A percentile compares a stretch with the other conserved stretches of the same genome.
These are phyloP conservation scores for Phytophthora cryptogea DNA, from an alignment of 352 stramenopile genomes.

Conservation along the genomic window DNA sequence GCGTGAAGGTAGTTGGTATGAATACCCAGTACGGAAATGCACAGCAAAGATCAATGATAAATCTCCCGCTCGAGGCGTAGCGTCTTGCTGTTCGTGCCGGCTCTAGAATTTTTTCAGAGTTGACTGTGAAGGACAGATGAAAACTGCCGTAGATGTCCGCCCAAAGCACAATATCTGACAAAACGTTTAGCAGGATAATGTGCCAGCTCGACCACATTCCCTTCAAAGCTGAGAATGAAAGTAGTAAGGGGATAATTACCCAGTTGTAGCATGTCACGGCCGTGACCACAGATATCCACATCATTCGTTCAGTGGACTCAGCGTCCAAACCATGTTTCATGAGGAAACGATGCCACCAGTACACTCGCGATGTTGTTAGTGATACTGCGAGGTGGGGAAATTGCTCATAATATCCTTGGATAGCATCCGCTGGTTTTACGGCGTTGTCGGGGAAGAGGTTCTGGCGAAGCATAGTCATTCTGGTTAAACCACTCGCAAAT, in stretches of 20 bases:
- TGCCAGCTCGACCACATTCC: constrained; percentile 29
- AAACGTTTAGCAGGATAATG: constrained; percentile 39
- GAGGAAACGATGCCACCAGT: constrained; percentile 47
- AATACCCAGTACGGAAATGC: constrained; percentile 50
- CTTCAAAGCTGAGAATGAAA: constrained; percentile 47
- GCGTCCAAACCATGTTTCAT: constrained; percentile 39
- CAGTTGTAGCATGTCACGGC: constrained; percentile 57
- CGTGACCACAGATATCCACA: constrained; percentile 50
- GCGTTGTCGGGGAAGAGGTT: constrained; percentile 46
- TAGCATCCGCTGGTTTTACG: constrained; percentile 37
- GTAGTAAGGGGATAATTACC: constrained; percentile 50
- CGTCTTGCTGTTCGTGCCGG: constrained; percentile 40
- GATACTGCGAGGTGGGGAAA: constrained; percentile 33
- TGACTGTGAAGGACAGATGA: constrained; percentile 55
- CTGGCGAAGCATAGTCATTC: constrained; percentile 32
- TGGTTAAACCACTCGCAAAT: constrained; percentile 23
- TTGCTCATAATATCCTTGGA: constrained; percentile 63
- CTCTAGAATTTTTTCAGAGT: constrained; percentile 51
- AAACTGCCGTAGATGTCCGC: constrained; percentile 52
- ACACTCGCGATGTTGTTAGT: constrained; percentile 6
- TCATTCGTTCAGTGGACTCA: constrained; percentile 45
- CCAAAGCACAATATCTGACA: constrained; percentile 46
- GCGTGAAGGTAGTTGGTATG: constrained; percentile 15
- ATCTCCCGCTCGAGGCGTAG: constrained; percentile 39
- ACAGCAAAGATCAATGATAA: constrained; percentile 38